Evolutionary conservation across 2,329 filamentous ascomycete species (phyloP).

Genomic region (Metarhizium guizhouense): DNA sequence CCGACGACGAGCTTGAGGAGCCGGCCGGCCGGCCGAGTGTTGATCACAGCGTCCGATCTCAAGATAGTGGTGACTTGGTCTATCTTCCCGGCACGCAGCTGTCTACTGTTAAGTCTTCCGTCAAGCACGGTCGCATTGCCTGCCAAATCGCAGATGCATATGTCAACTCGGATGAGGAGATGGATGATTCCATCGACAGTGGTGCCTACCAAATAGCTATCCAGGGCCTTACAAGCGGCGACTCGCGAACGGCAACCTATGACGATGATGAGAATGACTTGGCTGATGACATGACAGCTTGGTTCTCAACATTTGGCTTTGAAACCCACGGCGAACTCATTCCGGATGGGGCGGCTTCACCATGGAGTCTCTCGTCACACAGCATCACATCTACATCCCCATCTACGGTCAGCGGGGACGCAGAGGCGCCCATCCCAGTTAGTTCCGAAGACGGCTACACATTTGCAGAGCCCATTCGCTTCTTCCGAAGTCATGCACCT

Average conservation of each 20-base stretch:
- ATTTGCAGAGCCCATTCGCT: slow-evolving; percentile 22
- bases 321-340: slow-evolving; percentile 32
- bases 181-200: slow-evolving; percentile 49
- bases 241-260: slow-evolving; percentile 34
- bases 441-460: slow-evolving; percentile 21
- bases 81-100: slow-evolving; percentile 40
- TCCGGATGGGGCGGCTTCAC: slow-evolving; percentile 9
- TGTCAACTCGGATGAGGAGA: slow-evolving; percentile 13
- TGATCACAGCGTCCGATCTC: not conserved
- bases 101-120: slow-evolving; percentile 38
- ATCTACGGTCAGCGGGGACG: slow-evolving; percentile 21
- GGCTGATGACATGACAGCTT: slow-evolving; percentile 34
- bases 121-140: slow-evolving; percentile 47
- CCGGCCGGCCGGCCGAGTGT: not conserved
- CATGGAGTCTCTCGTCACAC: slow-evolving; percentile 9
- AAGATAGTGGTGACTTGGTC: slow-evolving; percentile 36
- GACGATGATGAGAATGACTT: slow-evolving; percentile 35
- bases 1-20: not conserved
- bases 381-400: slow-evolving; percentile 18
- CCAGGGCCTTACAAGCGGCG: slow-evolving; percentile 41
- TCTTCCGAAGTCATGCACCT: slow-evolving; percentile 20
- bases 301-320: slow-evolving; percentile 44
- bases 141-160: not conserved
- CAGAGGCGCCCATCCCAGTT: slow-evolving; percentile 30
- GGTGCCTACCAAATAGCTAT: slow-evolving; percentile 59